Base-by-base conservation (phyloP, 371 early-diverging fungal species). In the Mucor piriformis region DNA sequence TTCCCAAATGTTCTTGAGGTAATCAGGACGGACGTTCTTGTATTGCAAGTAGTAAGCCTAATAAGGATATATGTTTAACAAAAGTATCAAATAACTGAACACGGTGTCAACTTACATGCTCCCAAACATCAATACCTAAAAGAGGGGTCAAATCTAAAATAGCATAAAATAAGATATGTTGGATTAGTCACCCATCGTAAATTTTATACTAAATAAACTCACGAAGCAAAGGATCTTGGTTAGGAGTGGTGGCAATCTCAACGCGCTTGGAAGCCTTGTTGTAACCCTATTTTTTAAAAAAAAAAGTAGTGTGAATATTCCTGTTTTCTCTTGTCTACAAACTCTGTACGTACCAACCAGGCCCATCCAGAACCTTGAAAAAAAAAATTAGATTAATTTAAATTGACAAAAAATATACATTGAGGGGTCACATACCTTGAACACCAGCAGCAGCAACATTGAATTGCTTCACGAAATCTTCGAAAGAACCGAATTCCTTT, bases 101-200 rank as follows among this genome's bases (percentile, higher is more conserved):
- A n/a, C 16, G 8, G 7, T 18, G 50, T 20, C 20, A 34, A 49
- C 55, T 54, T 55, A 61, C 54, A 67, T 98, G 99, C 80, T 97
- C 99, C 99, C 99, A 98, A 11, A 96, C 97, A 83, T 99, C 99
- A 61, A 96, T 76, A 38, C 95, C 96, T 53, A 99, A 83, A 40
- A 99, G 75, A 42, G 98, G 98, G 43, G 91, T 81, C 53, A 84
- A 73, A 15, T 81, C 89, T 56, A 70, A 48, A 40, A 4, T 3
- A 3, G n/a, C 4, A 13, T 10, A 37, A 42, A 18, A 2, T 61
- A 25, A 27, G 13, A 35, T 57, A 55, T 60, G 15, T 18, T 32
- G 11, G 38, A 40, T 42, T 51, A 50, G 23, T 18, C 25, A 27
- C 8, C 32, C 15, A 20, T 5, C 4, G 8, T 21, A 7, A 16